Base-by-base conservation (phyloP, 1,284 basidiomycete species). In the Cerrena zonata region DNA sequence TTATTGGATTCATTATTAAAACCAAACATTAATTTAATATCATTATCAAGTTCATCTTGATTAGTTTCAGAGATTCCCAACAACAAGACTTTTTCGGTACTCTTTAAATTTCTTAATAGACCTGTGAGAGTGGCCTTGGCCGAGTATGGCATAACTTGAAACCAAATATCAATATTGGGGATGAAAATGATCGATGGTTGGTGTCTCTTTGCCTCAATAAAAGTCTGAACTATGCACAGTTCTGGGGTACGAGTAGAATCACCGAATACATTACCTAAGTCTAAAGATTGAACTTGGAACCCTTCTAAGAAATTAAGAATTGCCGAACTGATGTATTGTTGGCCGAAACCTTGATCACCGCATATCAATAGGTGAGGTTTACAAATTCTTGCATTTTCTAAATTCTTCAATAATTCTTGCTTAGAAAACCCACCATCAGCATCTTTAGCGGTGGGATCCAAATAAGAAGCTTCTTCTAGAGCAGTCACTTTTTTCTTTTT, bases 161-260 rank as follows among this genome's bases (percentile, higher is more conserved):
- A 88, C 94, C 95, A 99, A 4, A 88, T 82, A 1, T 84, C 66
- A 1, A 99, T 75, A 0, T 91, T 90, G 0, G 95, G 96, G 43
- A 99, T 92, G 68, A 94, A 99, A 45, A 99, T 79, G 40, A 99
- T 86, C 0, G 93, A 94, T 0, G 96, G 96, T 61, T 97, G 94
- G 65, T 97, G 92, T 25, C 96, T 84, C 66, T 97, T 98, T 0
- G 96, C 96, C 67, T 99, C 96, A 18, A 94, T 81, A 61, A 99
- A 98, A n/a, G 96, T 78, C 61, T 98, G 95, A 1, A 98, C 91
- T 50, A 97, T 86, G 2, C 89, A 86, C 1, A 95, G 90, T 70
- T 99, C 96, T 2, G 86, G 74, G 2, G 93, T 93, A 61, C 93
- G 74, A 0, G 91, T 86, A 0, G 94, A 91, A 67, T 99, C 95